Evolutionary conservation across 805 yeast genomes (phyloP), one percentile per base, ranked within the genome.

Genomic region (Kodamaea jinghongensis): DNA sequence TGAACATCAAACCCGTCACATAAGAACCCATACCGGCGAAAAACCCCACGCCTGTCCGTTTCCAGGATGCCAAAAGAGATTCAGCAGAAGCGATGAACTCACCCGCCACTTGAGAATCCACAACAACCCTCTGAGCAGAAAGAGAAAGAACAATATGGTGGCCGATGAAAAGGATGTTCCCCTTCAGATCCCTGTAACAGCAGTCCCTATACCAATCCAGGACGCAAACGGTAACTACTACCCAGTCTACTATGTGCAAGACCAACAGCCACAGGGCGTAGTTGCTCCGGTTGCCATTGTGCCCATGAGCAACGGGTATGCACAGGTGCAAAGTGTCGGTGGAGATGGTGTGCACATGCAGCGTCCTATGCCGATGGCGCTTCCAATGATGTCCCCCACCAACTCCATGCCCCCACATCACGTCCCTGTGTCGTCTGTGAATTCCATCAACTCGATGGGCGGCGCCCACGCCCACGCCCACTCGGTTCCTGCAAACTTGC

Each of bases 21-120:
- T 83, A 43, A 67, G 90, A 52, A 83, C 89, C 9, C 91, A 83
- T 53, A 83, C 91, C 0, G 91, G 91, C 17, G 90, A 84, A 53
- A 83, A 81, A 55, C 91, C 91, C 3, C 89, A 83, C 58, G 75
- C 73, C n/a, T 83, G 90, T 60, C 73, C 79, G 17, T 83, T 72
- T 48, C 83, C 84, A 0, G 85, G 85, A 0, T 83, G 91, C 57
- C 65, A 71, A 41, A 83, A 83, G 61, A 69, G 74, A 44, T 83
- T 83, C 52, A 75, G 83, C 34, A 65, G 91, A 41, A 76, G 83
- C 22, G 91, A 83, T 58, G 91, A 83, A 55, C 64, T 83, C 38
- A 83, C 88, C 10, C 71, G 91, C 55, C 91, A 83, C 56, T 67
- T 76, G 35, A 68, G 89, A 44, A 83, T 83, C 42, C 90, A 84